A percentile compares a stretch with the other conserved stretches of the same genome.
Conservation (phyloP, 2,329 filamentous ascomycete species). For the Hypoxylon sp. region DNA sequence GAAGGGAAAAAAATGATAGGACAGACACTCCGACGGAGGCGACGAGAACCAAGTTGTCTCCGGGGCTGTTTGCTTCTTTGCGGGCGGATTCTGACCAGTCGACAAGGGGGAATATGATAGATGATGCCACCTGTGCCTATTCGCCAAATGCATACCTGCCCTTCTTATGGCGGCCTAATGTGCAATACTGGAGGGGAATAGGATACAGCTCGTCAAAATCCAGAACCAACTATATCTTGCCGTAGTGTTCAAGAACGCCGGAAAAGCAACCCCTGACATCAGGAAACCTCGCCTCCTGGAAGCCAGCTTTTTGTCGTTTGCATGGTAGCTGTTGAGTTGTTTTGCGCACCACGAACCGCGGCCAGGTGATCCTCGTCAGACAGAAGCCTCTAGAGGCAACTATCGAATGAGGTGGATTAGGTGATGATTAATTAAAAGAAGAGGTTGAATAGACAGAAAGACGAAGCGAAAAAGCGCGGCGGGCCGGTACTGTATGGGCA, state of each 20-base stretch:
- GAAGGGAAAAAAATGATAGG: constrained; percentile 45
- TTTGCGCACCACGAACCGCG: constrained; percentile 42
- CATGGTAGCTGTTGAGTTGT: constrained; percentile 38
- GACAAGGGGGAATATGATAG: constrained; percentile 39
- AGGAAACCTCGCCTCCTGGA: constrained; percentile 35
- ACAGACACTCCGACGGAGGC: constrained; percentile 41
- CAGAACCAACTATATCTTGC: constrained; percentile 44
- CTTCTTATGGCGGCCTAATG: constrained; percentile 40
- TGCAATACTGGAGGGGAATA: constrained; percentile 42
- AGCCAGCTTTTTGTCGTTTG: constrained; percentile 37
- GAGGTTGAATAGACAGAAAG: constrained; percentile 57
- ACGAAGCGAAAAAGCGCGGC: constrained; percentile 65
- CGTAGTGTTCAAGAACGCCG: constrained; percentile 44
- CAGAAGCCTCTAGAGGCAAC: constrained; percentile 46
- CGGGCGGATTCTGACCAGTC: constrained; percentile 35
- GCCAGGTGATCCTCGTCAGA: constrained; percentile 35
- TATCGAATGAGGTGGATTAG: constrained; percentile 58
- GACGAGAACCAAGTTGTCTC: constrained; percentile 32
- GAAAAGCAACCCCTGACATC: constrained; percentile 33
- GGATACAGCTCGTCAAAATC: constrained; percentile 44
- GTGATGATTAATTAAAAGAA: constrained; percentile 60
- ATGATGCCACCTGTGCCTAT: constrained; percentile 48
- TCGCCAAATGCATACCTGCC: constrained; percentile 45
- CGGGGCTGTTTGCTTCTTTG: constrained; percentile 34
- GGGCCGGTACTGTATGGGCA: constrained; percentile 71